phyloP scores from a whole-genome alignment of 352 stramenopile species.

The Globisporangium emineosum region DNA sequence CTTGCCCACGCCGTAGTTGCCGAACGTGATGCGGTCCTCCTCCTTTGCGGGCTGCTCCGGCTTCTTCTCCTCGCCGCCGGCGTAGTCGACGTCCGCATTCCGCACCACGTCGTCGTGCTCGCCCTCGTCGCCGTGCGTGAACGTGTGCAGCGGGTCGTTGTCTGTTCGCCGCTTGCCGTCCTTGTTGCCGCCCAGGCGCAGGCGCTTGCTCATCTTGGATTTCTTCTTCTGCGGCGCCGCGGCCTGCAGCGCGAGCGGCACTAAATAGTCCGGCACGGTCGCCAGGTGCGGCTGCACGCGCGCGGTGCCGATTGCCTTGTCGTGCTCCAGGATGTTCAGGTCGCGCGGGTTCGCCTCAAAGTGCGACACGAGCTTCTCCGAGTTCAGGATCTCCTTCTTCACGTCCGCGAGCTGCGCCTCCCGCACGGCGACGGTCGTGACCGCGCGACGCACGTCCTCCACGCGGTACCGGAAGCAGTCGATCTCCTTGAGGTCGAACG shows the following conservation, averaged over 20 bases:
- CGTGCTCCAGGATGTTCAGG: slow-evolving; percentile 94
- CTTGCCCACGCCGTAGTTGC: slow-evolving; percentile 89
- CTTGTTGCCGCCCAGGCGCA: slow-evolving; percentile 35
- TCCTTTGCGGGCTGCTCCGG: slow-evolving; percentile 48
- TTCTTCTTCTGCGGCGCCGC: slow-evolving; percentile 77
- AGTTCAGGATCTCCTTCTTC: slow-evolving; percentile 98
- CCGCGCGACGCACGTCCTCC: slow-evolving; percentile 92
- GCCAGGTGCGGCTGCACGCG: slow-evolving; percentile 94
- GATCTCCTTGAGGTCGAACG: slow-evolving; percentile 98
- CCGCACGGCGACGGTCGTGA: slow-evolving; percentile 93
- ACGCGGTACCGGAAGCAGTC: slow-evolving; percentile 98
- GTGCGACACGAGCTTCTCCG: slow-evolving; percentile 93
- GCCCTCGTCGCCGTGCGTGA: slow-evolving; percentile 67
- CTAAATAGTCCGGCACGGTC: slow-evolving; percentile 96
- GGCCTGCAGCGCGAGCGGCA: slow-evolving; percentile 94
- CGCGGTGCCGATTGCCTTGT: slow-evolving; percentile 93
- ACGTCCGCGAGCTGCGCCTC: slow-evolving; percentile 96
- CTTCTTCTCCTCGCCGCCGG: slow-evolving; percentile 26
- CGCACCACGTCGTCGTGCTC: slow-evolving; percentile 26
- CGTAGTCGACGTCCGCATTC: slow-evolving; percentile 28
- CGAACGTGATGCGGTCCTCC: slow-evolving; percentile 88
- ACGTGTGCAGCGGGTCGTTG: slow-evolving; percentile 98
- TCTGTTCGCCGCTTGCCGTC: slow-evolving; percentile 85
- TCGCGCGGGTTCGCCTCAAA: slow-evolving; percentile 97
- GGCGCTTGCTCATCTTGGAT: slow-evolving; percentile 75